phyloP scores from a whole-genome alignment of 306 rosid species.

The Cucurbita pepo region DNA sequence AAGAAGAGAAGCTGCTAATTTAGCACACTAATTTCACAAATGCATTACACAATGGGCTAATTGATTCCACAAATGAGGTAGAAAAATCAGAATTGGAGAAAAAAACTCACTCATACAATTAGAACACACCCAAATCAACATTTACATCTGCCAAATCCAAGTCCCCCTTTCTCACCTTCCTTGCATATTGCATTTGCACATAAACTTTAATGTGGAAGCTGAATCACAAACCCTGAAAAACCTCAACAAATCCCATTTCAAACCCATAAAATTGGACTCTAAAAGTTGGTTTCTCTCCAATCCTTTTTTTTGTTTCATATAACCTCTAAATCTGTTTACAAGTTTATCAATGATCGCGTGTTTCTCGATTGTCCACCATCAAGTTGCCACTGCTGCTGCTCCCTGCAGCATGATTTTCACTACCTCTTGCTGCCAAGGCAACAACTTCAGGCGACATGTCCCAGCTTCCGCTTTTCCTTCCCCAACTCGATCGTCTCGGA shows the following conservation, averaged over 20 bases:
- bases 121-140: constrained; percentile 34
- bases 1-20: not conserved
- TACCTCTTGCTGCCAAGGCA: constrained; percentile 75
- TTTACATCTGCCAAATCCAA: constrained; percentile 30
- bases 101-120: constrained; percentile 42
- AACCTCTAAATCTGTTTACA: constrained; percentile 1
- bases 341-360: not conserved
- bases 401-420: constrained; percentile 54
- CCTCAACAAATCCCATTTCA: constrained; percentile 1
- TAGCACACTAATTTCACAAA: constrained; percentile 19
- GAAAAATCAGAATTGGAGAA: constrained; percentile 11
- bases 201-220: constrained; percentile 24
- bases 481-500: constrained; percentile 94
- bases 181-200: constrained; percentile 20
- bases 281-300: not conserved
- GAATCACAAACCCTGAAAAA: constrained; percentile 12
- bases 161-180: not conserved
- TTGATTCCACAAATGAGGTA: constrained; percentile 29
- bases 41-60: constrained; percentile 8
- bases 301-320: not conserved
- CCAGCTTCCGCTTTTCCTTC: constrained; percentile 99
- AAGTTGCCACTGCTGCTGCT: constrained; percentile 37
- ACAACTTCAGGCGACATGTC: constrained; percentile 99
- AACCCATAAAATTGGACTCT: constrained; percentile 11
- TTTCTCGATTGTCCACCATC: constrained; percentile 19